Evolutionary conservation across 2,329 filamentous ascomycete genomes (phyloP).

Genomic region (Botrytis cinerea): DNA sequence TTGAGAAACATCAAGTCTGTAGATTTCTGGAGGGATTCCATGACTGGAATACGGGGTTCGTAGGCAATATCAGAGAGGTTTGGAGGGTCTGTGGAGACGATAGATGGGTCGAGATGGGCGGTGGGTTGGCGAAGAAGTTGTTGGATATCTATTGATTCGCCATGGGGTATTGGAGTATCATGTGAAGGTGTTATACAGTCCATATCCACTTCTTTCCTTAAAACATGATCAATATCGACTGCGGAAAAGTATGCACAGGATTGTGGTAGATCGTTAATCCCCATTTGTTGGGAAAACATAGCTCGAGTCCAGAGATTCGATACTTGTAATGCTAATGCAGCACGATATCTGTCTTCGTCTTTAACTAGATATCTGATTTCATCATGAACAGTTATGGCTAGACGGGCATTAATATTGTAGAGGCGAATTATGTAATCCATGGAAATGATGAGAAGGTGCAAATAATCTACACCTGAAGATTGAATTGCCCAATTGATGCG

Average conservation of each 20-base stretch:
- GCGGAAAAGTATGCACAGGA: conserved; percentile 94
- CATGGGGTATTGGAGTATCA: conserved; percentile 72
- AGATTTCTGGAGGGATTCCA: conserved; percentile 64
- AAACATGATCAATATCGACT: conserved; percentile 89
- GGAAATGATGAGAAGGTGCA: conserved; percentile 86
- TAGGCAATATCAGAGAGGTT: conserved; percentile 66
- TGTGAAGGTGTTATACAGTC: conserved; percentile 93
- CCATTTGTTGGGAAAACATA: conserved; percentile 96
- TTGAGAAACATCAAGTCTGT: conserved; percentile 64
- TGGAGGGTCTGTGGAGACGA: conserved; percentile 52
- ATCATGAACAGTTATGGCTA: conserved; percentile 94
- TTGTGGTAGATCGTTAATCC: conserved; percentile 92
- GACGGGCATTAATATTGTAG: conserved; percentile 80
- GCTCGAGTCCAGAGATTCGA: conserved; percentile 95
- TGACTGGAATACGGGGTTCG: conserved; percentile 71
- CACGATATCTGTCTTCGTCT: conserved; percentile 80
- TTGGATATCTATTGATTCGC: conserved; percentile 82
- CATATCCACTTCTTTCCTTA: conserved; percentile 99
- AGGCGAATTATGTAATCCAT: conserved; percentile 93
- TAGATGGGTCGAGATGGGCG: conserved; percentile 68
- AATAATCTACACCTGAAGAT: conserved; percentile 93
- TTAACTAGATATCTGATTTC: conserved; percentile 94
- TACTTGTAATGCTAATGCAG: conserved; percentile 90
- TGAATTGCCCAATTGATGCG: conserved; percentile 99
- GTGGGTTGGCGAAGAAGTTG: conserved; percentile 69